These are phyloP conservation scores for Oidium heveae DNA, from an alignment of 2,329 filamentous ascomycete genomes.

Conservation along the genomic window DNA sequence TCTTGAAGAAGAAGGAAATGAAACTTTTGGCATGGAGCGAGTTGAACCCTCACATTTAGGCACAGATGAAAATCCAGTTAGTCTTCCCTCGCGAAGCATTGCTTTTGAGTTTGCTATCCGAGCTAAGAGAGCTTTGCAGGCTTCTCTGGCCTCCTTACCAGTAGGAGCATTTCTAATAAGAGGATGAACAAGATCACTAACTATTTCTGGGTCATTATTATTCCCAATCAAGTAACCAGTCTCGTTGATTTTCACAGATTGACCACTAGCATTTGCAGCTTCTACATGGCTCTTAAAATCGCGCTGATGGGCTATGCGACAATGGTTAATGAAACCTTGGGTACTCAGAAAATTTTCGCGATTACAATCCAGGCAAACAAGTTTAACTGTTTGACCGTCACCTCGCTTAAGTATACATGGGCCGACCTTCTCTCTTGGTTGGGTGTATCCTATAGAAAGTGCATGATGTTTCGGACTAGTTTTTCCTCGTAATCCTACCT, in stretches of 20 bases:
- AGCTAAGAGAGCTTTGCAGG: conserved; percentile 19
- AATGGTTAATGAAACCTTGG: conserved; percentile 98
- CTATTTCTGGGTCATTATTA: conserved; percentile 13
- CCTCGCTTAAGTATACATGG: conserved; percentile 67
- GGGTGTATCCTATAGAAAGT: conserved; percentile 42
- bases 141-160: conserved; percentile 24
- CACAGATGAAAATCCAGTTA: conserved; percentile 22
- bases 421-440: conserved; percentile 56
- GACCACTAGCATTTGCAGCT: conserved; percentile 68
- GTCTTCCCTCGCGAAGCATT: conserved; percentile 25
- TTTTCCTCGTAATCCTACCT: conserved; percentile 25
- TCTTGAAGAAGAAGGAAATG: conserved; percentile 29
- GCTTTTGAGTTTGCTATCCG: conserved; percentile 29
- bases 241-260: conserved; percentile 50
- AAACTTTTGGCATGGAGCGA: conserved; percentile 6
- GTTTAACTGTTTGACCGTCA: conserved; percentile 67
- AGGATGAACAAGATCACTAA: conserved; percentile 27
- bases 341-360: conserved; percentile 86
- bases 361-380: conserved; percentile 72
- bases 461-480: conserved; percentile 39
- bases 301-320: conserved; percentile 77
- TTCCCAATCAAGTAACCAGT: conserved; percentile 21
- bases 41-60: conserved; percentile 14
- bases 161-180: conserved; percentile 30
- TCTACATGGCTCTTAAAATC: conserved; percentile 94